These are phyloP conservation scores for Coemansia pectinata DNA, from an alignment of 192 early-diverging fungal genomes.

Conservation along the genomic window DNA sequence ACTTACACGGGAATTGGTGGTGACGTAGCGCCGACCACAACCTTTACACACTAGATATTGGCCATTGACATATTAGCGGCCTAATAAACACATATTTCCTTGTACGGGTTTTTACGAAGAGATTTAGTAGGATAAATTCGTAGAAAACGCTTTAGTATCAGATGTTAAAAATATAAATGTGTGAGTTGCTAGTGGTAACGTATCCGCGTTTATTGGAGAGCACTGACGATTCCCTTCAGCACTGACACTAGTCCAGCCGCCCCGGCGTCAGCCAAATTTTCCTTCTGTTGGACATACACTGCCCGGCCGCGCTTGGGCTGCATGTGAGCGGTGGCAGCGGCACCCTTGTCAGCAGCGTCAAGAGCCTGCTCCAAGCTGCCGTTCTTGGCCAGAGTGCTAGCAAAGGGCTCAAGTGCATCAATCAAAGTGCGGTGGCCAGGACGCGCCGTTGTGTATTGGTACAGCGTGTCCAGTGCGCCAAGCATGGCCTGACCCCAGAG, in stretches of 20 bases:
- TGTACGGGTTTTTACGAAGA: background rate
- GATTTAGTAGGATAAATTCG: background rate
- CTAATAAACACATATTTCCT: background rate
- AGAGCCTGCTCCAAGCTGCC: constrained; percentile 53
- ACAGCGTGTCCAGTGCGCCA: constrained; percentile 61
- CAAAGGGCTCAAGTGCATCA: constrained; percentile 70
- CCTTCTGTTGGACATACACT: constrained; percentile 60
- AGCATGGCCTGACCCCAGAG: constrained; percentile 58
- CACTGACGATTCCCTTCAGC: constrained; percentile 54
- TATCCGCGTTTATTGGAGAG: constrained; percentile 24
- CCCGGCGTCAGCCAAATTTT: constrained; percentile 60
- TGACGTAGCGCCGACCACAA: constrained; percentile 28
- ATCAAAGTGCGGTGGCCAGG: constrained; percentile 74
- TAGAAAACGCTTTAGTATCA: background rate
- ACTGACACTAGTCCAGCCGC: constrained; percentile 63
- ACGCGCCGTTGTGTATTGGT: constrained; percentile 69
- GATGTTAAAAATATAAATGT: background rate
- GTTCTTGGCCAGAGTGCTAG: constrained; percentile 46
- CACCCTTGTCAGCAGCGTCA: constrained; percentile 57
- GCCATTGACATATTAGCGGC: background rate
- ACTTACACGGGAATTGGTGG: constrained; percentile 43
- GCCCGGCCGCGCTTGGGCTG: constrained; percentile 67
- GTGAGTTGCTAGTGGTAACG: background rate
- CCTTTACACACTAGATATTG: constrained; percentile 25
- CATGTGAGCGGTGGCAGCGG: constrained; percentile 58